phyloP scores from a whole-genome alignment of 768 basidiomycete genomes.

The Termitomyces sp. region DNA sequence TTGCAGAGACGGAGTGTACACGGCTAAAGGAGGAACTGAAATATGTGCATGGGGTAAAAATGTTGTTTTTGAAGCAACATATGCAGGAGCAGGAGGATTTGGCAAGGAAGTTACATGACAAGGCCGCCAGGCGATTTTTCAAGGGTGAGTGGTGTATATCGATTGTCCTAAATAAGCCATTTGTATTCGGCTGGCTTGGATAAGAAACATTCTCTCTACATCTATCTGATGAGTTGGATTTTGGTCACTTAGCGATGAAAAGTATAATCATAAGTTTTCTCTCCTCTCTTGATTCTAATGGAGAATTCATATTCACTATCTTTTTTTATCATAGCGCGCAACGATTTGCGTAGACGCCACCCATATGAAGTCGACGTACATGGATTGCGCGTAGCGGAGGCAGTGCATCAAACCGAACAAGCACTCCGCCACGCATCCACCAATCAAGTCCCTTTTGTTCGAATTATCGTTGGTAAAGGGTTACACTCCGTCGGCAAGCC shows the following conservation, averaged over 20 bases:
- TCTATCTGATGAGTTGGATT: not conserved
- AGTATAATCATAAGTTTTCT: not conserved
- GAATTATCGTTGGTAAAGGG: slow-evolving; percentile 68
- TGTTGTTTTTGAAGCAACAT: slow-evolving; percentile 31
- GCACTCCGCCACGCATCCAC: slow-evolving; percentile 33
- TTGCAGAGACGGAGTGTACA: slow-evolving; percentile 24
- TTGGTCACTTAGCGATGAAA: not conserved
- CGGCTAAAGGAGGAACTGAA: slow-evolving; percentile 22
- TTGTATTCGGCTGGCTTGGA: not conserved
- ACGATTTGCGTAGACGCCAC: slow-evolving; percentile 24
- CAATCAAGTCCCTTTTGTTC: slow-evolving; percentile 26
- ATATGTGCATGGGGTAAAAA: slow-evolving; percentile 26
- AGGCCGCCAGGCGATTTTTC: slow-evolving; percentile 40
- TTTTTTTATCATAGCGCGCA: slow-evolving; percentile 26
- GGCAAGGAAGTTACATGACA: slow-evolving; percentile 33
- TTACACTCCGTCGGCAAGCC: slow-evolving; percentile 70
- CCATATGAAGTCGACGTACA: slow-evolving; percentile 41
- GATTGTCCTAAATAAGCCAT: not conserved
- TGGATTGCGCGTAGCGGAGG: slow-evolving; percentile 41
- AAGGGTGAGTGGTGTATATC: slow-evolving; percentile 27
- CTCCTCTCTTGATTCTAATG: not conserved
- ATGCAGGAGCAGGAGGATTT: slow-evolving; percentile 28
- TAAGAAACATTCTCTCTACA: not conserved
- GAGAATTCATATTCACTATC: slow-evolving; percentile 1
- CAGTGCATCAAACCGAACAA: slow-evolving; percentile 36